Percentiles rank a stretch among this genome's conserved stretches.
These are phyloP conservation scores for Camelina hispida DNA, from an alignment of 345 rosid species.

Conservation along the genomic window DNA sequence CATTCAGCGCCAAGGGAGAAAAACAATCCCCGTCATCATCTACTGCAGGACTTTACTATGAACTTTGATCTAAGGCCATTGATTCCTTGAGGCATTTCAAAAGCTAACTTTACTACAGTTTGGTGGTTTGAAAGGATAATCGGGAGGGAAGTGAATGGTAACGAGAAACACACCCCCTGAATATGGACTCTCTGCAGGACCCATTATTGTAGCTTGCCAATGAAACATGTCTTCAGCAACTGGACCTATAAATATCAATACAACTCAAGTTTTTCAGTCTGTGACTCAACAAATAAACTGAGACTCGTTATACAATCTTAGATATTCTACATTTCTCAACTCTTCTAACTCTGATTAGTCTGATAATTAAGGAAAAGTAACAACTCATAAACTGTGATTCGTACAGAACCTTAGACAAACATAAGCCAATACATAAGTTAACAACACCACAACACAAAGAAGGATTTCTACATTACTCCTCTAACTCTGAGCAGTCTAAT, in stretches of 20 bases:
- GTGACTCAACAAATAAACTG: background rate
- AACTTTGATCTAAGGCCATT: too few species aligned
- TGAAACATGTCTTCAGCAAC: slow-evolving; percentile 7
- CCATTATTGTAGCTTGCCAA: slow-evolving; percentile 37
- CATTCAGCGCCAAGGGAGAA: slow-evolving; percentile 79
- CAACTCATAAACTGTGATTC: too few species aligned
- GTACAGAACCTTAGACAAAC: too few species aligned
- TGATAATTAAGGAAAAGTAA: too few species aligned
- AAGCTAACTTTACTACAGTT: background rate
- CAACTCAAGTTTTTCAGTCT: background rate
- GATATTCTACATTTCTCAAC: background rate
- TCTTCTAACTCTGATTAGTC: background rate
- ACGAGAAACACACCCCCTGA: slow-evolving; percentile 39
- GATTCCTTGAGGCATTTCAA: too few species aligned
- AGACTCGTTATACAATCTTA: background rate
- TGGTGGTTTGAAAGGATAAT: slow-evolving; percentile 47
- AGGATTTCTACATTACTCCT: too few species aligned
- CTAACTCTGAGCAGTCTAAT: too few species aligned
- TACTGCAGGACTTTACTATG: slow-evolving; percentile 72
- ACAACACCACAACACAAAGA: too few species aligned
- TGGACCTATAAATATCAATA: slow-evolving; percentile 9
- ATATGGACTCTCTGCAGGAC: slow-evolving; percentile 36
- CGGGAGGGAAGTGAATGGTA: slow-evolving; percentile 58
- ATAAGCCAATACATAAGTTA: too few species aligned
- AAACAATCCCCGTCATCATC: slow-evolving; percentile 95